Evolutionary conservation across 192 early-diverging fungal species (phyloP).

Genomic region (Oehlia diaphana): DNA sequence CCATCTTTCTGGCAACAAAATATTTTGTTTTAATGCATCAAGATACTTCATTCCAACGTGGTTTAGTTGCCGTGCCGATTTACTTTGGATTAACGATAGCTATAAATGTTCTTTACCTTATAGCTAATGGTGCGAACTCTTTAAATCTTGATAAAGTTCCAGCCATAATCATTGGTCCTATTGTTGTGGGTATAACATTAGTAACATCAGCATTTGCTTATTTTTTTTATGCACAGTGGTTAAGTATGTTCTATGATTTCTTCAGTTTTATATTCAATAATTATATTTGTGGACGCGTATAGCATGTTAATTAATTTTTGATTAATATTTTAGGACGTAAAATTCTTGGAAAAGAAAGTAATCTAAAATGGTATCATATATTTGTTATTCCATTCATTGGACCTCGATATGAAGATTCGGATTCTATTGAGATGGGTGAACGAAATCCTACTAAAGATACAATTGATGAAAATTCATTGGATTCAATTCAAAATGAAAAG

Average conservation of each 20-base stretch:
- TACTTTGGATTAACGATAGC: slow-evolving; percentile 70
- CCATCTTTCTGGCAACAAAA: slow-evolving; percentile 68
- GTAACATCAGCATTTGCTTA: slow-evolving; percentile 54
- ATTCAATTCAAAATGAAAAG: slow-evolving; percentile 4
- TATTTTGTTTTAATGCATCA: slow-evolving; percentile 57
- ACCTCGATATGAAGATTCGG: background rate
- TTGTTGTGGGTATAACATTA: slow-evolving; percentile 60
- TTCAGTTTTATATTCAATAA: background rate
- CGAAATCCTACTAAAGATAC: background rate
- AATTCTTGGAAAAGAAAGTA: slow-evolving; percentile 61
- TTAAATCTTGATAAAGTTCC: slow-evolving; percentile 43
- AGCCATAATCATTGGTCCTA: slow-evolving; percentile 55
- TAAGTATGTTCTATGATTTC: slow-evolving; percentile 26
- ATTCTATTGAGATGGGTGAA: background rate
- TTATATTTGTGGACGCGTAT: background rate
- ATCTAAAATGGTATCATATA: slow-evolving; percentile 73
- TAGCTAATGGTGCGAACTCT: slow-evolving; percentile 69
- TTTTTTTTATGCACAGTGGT: slow-evolving; percentile 68
- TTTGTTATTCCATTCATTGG: slow-evolving; percentile 58
- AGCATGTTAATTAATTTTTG: background rate
- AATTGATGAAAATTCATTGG: background rate
- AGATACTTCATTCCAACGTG: slow-evolving; percentile 62
- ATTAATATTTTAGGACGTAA: slow-evolving; percentile 38
- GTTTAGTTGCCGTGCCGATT: slow-evolving; percentile 66
- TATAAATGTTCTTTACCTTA: slow-evolving; percentile 69